A percentile compares a stretch with the other conserved stretches of the same genome.
Conservation (phyloP, 352 stramenopile genomes). For the Pilasporangium apinafurcum region DNA sequence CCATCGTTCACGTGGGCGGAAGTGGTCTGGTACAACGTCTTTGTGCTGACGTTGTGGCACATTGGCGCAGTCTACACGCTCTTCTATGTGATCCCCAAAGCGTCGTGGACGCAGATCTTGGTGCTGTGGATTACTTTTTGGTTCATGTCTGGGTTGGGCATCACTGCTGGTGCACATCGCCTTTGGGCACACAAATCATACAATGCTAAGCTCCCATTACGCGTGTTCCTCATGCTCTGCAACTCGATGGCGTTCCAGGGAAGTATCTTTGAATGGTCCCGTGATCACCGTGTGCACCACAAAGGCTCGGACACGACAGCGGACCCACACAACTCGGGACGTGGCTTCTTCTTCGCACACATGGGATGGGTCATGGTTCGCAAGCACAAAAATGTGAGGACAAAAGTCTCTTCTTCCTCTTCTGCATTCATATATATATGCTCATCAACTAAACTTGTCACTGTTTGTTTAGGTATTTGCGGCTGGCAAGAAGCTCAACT, state of each 20-base stretch:
- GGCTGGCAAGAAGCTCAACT: constrained; percentile 92
- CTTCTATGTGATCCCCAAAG: constrained; percentile 46
- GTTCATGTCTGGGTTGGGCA: constrained; percentile 89
- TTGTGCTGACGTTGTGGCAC: constrained; percentile 60
- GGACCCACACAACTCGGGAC: constrained; percentile 94
- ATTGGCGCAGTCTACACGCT: constrained; percentile 68
- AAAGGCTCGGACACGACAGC: constrained; percentile 96
- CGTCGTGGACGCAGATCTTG: constrained; percentile 33
- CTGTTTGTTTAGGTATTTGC: constrained; percentile 41
- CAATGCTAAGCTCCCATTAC: constrained; percentile 86
- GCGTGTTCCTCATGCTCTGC: constrained; percentile 95
- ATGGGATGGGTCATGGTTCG: constrained; percentile 99
- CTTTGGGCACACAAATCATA: constrained; percentile 97
- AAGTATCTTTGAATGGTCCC: constrained; percentile 98
- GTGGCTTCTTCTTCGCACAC: constrained; percentile 99
- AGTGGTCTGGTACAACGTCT: constrained; percentile 86
- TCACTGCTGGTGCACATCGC: constrained; percentile 96
- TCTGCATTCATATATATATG: not conserved
- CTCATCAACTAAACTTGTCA: too few species aligned
- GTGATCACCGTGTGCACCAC: constrained; percentile 98
- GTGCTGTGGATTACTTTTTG: constrained; percentile 65
- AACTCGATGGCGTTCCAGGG: constrained; percentile 98
- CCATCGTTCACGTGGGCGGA: constrained; percentile 54
- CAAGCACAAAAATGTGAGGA: constrained; percentile 92
- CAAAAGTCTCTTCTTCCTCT: not conserved